Evolutionary conservation across 73 alveolate genomes (phyloP).

Genomic region (Paramecium biaurelia): DNA sequence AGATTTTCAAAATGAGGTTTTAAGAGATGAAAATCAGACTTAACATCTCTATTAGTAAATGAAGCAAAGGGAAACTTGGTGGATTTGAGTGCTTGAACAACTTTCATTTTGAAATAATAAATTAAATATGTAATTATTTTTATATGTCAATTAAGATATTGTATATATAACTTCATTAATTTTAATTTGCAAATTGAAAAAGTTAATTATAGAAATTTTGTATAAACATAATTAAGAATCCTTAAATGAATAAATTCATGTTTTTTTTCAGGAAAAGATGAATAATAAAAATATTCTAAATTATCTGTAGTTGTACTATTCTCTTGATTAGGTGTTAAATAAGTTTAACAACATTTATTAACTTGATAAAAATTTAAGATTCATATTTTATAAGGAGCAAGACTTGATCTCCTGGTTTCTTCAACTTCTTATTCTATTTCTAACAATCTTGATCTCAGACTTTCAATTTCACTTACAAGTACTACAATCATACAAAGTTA

Average conservation of each 20-base stretch:
- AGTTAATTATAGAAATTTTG: too few species aligned
- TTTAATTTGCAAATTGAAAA: too few species aligned
- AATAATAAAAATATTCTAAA: too few species aligned
- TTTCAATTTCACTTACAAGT: background rate
- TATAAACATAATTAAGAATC: too few species aligned
- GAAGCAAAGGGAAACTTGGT: background rate
- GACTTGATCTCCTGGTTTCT: constrained; percentile 29
- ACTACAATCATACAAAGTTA: background rate
- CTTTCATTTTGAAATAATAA: background rate
- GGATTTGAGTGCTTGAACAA: background rate
- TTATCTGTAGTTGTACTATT: too few species aligned
- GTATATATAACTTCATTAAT: too few species aligned
- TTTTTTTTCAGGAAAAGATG: too few species aligned
- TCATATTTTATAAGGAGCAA: constrained; percentile 17
- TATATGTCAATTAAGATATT: background rate
- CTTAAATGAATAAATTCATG: too few species aligned
- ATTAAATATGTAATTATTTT: background rate
- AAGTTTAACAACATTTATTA: too few species aligned
- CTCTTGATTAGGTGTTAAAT: too few species aligned
- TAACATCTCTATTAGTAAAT: constrained; percentile 9
- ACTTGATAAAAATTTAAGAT: background rate
- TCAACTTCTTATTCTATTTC: background rate
- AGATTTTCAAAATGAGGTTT: background rate
- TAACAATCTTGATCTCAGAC: background rate
- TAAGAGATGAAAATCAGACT: background rate